A percentile compares a stretch with the other conserved stretches of the same genome.
Evolutionary conservation across 164 flowering plant species (phyloP).

Genomic region (Umbellularia californica): DNA sequence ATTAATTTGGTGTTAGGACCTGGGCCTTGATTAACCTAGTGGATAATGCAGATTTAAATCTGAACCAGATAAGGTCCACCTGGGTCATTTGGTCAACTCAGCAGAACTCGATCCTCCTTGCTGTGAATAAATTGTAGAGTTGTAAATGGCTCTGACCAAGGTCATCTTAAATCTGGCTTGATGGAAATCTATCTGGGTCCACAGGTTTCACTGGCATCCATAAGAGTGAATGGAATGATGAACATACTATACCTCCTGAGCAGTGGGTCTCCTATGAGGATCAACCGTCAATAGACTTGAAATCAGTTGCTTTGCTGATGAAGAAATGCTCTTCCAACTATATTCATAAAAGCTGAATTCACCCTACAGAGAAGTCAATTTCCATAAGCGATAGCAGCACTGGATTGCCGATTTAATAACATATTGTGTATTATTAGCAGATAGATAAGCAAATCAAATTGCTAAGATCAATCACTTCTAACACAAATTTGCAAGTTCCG

Average conservation of each 20-base stretch:
- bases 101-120: not conserved
- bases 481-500: not conserved
- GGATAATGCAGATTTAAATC: not conserved
- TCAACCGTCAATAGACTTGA: slow-evolving; percentile 56
- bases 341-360: slow-evolving; percentile 64
- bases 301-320: slow-evolving; percentile 62
- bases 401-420: not conserved
- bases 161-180: not conserved
- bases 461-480: not conserved
- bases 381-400: not conserved
- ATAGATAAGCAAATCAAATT: not conserved
- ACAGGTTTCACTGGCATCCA: not conserved
- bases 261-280: slow-evolving; percentile 57
- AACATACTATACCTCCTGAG: slow-evolving; percentile 47
- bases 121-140: not conserved
- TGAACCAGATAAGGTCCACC: not conserved
- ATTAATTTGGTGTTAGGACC: not conserved
- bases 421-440: no score
- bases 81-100: not conserved
- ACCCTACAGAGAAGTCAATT: slow-evolving; percentile 33
- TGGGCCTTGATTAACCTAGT: not conserved
- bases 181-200: not conserved
- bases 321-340: slow-evolving; percentile 69
- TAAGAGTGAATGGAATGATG: not conserved
- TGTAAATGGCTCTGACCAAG: not conserved